Conservation (phyloP, 2,329 filamentous ascomycete species). For the Massarina eburnea region DNA sequence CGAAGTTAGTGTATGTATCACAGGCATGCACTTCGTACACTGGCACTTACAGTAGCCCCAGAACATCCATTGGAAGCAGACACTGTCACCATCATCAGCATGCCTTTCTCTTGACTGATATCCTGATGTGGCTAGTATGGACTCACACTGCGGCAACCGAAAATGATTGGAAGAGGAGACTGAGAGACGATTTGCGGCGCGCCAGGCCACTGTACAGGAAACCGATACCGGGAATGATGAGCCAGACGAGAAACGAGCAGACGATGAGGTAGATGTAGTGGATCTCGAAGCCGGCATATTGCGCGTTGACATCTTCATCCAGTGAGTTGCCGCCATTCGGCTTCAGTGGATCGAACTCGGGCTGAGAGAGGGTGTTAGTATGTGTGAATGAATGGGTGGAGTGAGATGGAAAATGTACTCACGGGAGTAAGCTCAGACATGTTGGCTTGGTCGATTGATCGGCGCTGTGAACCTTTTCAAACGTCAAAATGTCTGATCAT, state of each 20-base stretch:
- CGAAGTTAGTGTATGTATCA: too few species aligned
- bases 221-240: slow-evolving; percentile 68
- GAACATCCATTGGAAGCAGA: slow-evolving; percentile 65
- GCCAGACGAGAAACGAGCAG: slow-evolving; percentile 63
- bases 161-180: slow-evolving; percentile 64
- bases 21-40: too few species aligned
- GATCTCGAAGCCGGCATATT: slow-evolving; percentile 61
- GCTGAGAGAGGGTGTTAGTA: slow-evolving; percentile 24
- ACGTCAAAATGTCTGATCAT: neutral
- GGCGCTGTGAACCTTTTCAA: neutral
- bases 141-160: slow-evolving; percentile 57
- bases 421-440: slow-evolving; percentile 7
- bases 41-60: slow-evolving; percentile 70
- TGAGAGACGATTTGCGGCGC: slow-evolving; percentile 62
- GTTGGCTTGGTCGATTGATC: neutral
- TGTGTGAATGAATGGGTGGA: neutral
- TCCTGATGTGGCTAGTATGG: neutral
- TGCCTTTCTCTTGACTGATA: neutral
- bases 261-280: slow-evolving; percentile 63
- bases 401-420: neutral
- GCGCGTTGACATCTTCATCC: slow-evolving; percentile 58
- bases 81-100: slow-evolving; percentile 19
- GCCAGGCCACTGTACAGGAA: slow-evolving; percentile 66
- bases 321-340: slow-evolving; percentile 59
- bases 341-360: slow-evolving; percentile 43